Conservation (phyloP, 352 stramenopile species). For the Globisporangium abappressorium region DNA sequence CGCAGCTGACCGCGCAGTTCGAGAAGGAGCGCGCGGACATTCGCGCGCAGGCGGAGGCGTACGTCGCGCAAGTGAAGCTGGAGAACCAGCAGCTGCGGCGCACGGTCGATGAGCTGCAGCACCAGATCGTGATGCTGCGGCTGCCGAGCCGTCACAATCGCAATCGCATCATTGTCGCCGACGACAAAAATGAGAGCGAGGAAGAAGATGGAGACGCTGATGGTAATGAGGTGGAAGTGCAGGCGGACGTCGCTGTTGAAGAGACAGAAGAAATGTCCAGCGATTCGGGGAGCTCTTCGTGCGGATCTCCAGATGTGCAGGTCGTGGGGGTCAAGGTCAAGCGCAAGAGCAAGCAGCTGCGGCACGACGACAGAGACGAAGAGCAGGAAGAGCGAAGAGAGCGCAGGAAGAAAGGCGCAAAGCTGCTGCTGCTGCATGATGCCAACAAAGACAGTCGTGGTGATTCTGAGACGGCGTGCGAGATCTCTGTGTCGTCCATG, state of each 20-base stretch:
- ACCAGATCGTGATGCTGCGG: conserved; percentile 5
- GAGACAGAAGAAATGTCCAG: conserved; percentile 5
- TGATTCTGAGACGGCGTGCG: background rate
- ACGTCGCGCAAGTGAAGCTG: conserved; percentile 38
- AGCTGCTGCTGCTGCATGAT: background rate
- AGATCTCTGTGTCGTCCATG: conserved; percentile 5
- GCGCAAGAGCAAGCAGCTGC: conserved; percentile 5
- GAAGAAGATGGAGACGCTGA: background rate
- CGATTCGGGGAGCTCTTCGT: conserved; percentile 8
- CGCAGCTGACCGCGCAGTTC: conserved; percentile 47
- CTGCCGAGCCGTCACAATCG: conserved; percentile 7
- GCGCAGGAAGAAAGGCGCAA: background rate
- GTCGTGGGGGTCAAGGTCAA: conserved; percentile 8
- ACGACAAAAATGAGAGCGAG: background rate
- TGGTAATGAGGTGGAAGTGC: background rate
- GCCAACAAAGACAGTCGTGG: background rate
- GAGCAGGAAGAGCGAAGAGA: background rate
- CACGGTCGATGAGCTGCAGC: conserved; percentile 9
- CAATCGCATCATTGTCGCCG: background rate
- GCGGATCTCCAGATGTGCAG: conserved; percentile 10
- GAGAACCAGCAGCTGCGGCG: conserved; percentile 39
- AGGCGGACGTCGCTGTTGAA: background rate
- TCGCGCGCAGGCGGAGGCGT: conserved; percentile 48
- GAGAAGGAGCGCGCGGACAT: conserved; percentile 41
- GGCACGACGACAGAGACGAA: background rate